These are phyloP conservation scores for Jaltomata sinuosa DNA, from an alignment of 257 asterid genomes.

Conservation along the genomic window DNA sequence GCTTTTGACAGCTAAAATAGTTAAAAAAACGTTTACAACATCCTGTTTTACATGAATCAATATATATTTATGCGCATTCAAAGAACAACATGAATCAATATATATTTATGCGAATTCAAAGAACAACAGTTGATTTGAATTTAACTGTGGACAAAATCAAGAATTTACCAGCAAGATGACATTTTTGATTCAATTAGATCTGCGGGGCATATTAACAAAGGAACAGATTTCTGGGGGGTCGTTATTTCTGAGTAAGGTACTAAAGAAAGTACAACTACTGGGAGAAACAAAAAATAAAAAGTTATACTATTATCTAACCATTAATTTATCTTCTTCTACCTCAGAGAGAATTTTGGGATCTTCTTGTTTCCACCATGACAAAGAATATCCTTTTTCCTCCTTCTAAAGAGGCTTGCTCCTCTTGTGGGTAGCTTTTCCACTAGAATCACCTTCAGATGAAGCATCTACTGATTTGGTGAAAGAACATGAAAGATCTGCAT, in stretches of 20 bases:
- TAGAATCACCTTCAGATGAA: slow-evolving; percentile 75
- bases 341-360: background rate
- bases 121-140: background rate
- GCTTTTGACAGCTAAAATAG: slow-evolving; percentile 36
- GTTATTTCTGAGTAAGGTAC: slow-evolving; percentile 18
- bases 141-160: background rate
- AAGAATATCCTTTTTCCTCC: background rate
- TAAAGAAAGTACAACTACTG: slow-evolving; percentile 10
- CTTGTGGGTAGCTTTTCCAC: slow-evolving; percentile 39
- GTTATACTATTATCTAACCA: background rate
- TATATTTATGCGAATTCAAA: background rate
- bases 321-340: background rate
- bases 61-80: background rate
- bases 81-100: too few species aligned
- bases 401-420: slow-evolving; percentile 52
- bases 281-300: slow-evolving; percentile 3
- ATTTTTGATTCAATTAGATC: slow-evolving; percentile 31
- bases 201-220: slow-evolving; percentile 32
- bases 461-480: slow-evolving; percentile 55
- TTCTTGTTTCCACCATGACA: slow-evolving; percentile 7
- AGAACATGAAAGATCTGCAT: slow-evolving; percentile 63
- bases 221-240: slow-evolving; percentile 8
- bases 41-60: slow-evolving; percentile 16
- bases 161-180: slow-evolving; percentile 10
- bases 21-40: background rate